These are phyloP conservation scores for Cryptococcus hybrid DNA, from an alignment of 1,284 basidiomycete species.

Conservation along the genomic window DNA sequence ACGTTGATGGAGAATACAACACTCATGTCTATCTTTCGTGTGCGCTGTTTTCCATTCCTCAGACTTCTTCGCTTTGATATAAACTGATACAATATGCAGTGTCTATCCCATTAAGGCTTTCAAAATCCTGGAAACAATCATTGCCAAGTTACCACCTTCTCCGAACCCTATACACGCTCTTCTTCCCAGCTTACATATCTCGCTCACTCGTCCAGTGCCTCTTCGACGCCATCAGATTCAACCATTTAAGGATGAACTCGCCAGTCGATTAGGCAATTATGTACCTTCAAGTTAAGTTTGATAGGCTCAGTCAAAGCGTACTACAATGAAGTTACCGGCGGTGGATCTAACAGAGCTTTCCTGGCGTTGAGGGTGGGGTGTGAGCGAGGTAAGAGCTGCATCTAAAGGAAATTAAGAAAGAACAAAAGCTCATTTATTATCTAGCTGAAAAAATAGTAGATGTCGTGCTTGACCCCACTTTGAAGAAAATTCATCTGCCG, in stretches of 20 bases:
- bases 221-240: conserved; percentile 37
- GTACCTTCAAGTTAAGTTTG: conserved; percentile 23
- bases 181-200: conserved; percentile 39
- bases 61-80: background rate
- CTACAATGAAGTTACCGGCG: conserved; percentile 30
- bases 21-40: conserved; percentile 44
- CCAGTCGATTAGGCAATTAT: background rate
- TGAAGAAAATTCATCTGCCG: conserved; percentile 34
- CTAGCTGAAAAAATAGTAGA: conserved; percentile 30
- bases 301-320: conserved; percentile 26
- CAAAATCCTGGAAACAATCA: conserved; percentile 15
- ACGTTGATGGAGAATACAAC: conserved; percentile 47
- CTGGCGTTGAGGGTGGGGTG: conserved; percentile 43
- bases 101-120: conserved; percentile 13
- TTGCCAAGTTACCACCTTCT: conserved; percentile 11
- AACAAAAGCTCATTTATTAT: too few species aligned
- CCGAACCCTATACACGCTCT: conserved; percentile 19
- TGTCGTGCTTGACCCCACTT: conserved; percentile 29
- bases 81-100: conserved; percentile 13
- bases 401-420: too few species aligned
- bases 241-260: conserved; percentile 18
- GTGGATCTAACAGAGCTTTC: conserved; percentile 37
- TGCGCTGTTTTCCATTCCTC: conserved; percentile 13
- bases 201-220: conserved; percentile 46
- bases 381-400: conserved; percentile 22